These are phyloP conservation scores for Hypoxylon sp. DNA, from an alignment of 2,329 filamentous ascomycete genomes.

Conservation along the genomic window DNA sequence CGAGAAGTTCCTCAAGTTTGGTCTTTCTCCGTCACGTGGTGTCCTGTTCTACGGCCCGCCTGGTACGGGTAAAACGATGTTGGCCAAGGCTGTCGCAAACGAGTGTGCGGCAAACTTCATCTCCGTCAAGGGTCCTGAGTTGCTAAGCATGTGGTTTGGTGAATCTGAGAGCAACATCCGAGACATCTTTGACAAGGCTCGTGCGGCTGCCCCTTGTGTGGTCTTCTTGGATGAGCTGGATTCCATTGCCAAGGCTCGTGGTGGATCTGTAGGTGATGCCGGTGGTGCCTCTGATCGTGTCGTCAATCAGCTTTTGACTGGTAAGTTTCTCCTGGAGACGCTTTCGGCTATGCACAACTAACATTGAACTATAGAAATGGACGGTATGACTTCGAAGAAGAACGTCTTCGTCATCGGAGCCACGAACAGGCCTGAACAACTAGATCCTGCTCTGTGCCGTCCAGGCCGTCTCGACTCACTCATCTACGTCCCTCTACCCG, in stretches of 20 bases:
- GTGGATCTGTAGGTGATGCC: slow-evolving; percentile 94
- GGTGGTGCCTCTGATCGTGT: slow-evolving; percentile 99
- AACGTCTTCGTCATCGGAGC: slow-evolving; percentile 99
- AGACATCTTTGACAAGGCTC: slow-evolving; percentile 99
- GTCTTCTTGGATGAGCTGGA: slow-evolving; percentile 99
- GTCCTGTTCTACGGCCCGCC: slow-evolving; percentile 99
- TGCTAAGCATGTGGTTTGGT: slow-evolving; percentile 99
- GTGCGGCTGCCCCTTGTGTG: slow-evolving; percentile 96
- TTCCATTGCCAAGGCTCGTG: slow-evolving; percentile 99
- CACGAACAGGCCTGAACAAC: slow-evolving; percentile 98
- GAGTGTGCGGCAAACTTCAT: slow-evolving; percentile 99
- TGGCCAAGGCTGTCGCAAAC: slow-evolving; percentile 99
- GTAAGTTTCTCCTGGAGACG: slow-evolving; percentile 66
- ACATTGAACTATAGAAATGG: slow-evolving; percentile 80
- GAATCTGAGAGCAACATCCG: slow-evolving; percentile 99
- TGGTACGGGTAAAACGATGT: slow-evolving; percentile 99
- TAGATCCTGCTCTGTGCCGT: slow-evolving; percentile 97
- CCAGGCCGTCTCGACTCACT: slow-evolving; percentile 98
- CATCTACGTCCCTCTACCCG: slow-evolving; percentile 97
- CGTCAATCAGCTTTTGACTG: slow-evolving; percentile 98
- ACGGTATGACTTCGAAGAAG: slow-evolving; percentile 99
- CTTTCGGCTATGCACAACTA: slow-evolving; percentile 55
- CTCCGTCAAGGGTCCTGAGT: slow-evolving; percentile 97
- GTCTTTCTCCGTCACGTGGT: slow-evolving; percentile 96
- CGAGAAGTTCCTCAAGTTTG: slow-evolving; percentile 99